A percentile compares a stretch with the other conserved stretches of the same genome.
phyloP scores from a whole-genome alignment of 768 basidiomycete species.

The Lactarius sp. region DNA sequence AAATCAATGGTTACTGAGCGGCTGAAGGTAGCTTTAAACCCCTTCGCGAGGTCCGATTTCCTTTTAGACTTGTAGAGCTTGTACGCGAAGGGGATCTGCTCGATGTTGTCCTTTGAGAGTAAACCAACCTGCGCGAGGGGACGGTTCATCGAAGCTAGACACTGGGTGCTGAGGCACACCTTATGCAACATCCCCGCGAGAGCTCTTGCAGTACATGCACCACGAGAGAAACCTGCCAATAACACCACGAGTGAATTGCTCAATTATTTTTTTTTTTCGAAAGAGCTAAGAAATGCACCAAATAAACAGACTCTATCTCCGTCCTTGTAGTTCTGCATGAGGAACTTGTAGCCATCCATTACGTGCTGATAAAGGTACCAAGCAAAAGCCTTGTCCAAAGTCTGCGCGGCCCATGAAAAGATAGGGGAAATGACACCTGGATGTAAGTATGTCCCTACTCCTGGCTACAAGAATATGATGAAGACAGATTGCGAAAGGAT shows the following conservation, averaged over 20 bases:
- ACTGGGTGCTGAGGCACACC: constrained; percentile 32
- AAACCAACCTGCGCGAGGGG: constrained; percentile 40
- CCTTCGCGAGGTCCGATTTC: constrained; percentile 39
- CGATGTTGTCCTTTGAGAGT: constrained; percentile 57
- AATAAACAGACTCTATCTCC: constrained; percentile 76
- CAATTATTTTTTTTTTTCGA: background rate
- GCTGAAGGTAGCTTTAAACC: constrained; percentile 72
- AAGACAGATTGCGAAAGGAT: constrained; percentile 26
- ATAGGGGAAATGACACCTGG: constrained; percentile 62
- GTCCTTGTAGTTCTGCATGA: constrained; percentile 70
- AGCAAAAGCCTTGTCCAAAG: constrained; percentile 64
- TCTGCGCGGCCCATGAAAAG: constrained; percentile 52
- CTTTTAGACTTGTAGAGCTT: constrained; percentile 51
- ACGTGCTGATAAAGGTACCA: constrained; percentile 74
- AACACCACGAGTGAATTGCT: constrained; percentile 15
- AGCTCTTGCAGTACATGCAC: constrained; percentile 62
- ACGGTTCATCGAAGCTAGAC: background rate
- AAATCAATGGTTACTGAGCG: constrained; percentile 71
- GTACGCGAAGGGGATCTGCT: constrained; percentile 72
- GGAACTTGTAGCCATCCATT: constrained; percentile 67
- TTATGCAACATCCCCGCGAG: constrained; percentile 74
- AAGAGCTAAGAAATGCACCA: constrained; percentile 37
- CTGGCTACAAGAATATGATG: constrained; percentile 41
- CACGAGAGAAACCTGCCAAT: constrained; percentile 68
- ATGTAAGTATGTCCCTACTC: constrained; percentile 46